These are phyloP conservation scores for Gardenia jasminoides DNA, from an alignment of 257 asterid species.

Conservation along the genomic window DNA sequence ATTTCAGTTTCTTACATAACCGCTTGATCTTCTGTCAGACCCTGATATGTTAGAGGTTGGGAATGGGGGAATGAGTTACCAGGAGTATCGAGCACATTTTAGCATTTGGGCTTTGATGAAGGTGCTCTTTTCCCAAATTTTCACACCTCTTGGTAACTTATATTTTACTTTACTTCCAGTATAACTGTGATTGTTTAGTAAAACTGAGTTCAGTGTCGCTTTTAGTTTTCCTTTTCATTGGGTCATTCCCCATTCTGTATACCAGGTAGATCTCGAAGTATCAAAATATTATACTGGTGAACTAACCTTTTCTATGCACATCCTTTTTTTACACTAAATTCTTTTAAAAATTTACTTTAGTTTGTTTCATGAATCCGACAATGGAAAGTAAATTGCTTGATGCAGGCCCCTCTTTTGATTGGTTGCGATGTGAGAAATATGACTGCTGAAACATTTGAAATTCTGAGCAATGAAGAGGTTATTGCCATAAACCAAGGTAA, in stretches of 20 bases:
- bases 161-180: background rate
- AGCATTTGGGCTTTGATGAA: conserved; percentile 99
- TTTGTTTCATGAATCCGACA: background rate
- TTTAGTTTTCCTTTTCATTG: background rate
- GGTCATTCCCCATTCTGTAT: background rate
- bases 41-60: conserved; percentile 99
- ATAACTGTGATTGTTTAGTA: background rate
- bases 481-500: conserved; percentile 90
- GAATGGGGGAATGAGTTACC: conserved; percentile 87
- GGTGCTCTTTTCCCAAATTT: conserved; percentile 36
- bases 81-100: conserved; percentile 88
- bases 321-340: too few relatives aligned
- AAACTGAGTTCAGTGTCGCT: background rate
- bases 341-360: background rate
- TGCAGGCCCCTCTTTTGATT: conserved; percentile 82
- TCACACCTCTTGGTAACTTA: background rate
- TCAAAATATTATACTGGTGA: background rate
- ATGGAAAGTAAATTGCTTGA: conserved; percentile 10
- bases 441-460: conserved; percentile 64
- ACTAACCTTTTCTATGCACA: background rate
- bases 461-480: conserved; percentile 77
- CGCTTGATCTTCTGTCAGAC: conserved; percentile 47
- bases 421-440: conserved; percentile 95
- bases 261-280: background rate
- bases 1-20: background rate